Evolutionary conservation across 176 grass and related monocot species (phyloP), one percentile per base, ranked within the genome.

Genomic region (Bonia amplexicaulis): DNA sequence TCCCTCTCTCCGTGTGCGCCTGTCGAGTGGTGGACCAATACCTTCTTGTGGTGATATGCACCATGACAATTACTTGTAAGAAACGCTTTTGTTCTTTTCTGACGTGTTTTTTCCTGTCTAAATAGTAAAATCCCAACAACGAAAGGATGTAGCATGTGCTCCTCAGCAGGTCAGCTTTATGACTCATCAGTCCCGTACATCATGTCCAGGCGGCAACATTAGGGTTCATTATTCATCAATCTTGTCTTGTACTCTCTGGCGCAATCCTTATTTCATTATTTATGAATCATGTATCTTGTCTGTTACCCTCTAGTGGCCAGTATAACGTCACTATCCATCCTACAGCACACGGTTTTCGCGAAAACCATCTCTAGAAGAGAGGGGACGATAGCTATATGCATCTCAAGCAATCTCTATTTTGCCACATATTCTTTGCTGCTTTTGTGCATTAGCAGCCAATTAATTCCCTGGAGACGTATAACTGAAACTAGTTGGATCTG

Each of bases 251-350:
- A 22, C 69, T 17, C 15, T 74, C 40, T 87, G 17, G 58, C 45
- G 8, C 22, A 9, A 10, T 20, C 44, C 22, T 48, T 19, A 19
- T 26, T 76, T 76, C 8, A 12, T 78, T 37, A 31, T 33, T 40
- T 57, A 19, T 48, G 60, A 44, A 33, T 82, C 41, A 61, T 52
- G 11, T 29, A 15, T 33, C 74, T 73, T 57, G 66, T 72, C 6
- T 16, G 29, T 12, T 49, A 76, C 25, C 49, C 20, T 45, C 31
- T 13, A 5, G 15, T 17, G 66, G 58, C 35, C 40, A 15, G 74
- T 78, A 31, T 2, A 78, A 54, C 79, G 73, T 84, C 87, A 55
- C 45, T 73, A 75, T 84, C 81, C 67, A 47, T 25, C 6, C 73
- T 12, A 40, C 46, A 31, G 80, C 74, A 73, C 74, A 84, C 67